Percentiles rank a stretch among this genome's conserved stretches.
phyloP scores from a whole-genome alignment of 2,329 filamentous ascomycete genomes.

The Hypomyces rosellus region DNA sequence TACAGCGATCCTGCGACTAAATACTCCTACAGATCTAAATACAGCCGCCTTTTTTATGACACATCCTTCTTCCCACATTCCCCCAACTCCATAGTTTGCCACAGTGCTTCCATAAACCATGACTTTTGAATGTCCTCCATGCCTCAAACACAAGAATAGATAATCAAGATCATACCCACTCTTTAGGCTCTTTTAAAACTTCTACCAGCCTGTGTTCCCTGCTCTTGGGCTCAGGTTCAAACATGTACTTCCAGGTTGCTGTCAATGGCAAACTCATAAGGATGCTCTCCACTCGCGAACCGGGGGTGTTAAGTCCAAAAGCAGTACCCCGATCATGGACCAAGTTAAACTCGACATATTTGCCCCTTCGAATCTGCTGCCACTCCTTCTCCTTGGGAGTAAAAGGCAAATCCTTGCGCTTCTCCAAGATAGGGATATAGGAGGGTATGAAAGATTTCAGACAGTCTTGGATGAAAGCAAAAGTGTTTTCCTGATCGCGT shows the following conservation, averaged over 20 bases:
- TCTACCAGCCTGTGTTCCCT: conserved; percentile 76
- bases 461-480: conserved; percentile 82
- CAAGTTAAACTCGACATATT: conserved; percentile 97
- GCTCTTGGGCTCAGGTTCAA: conserved; percentile 68
- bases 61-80: too few relatives aligned
- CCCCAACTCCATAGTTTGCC: too few relatives aligned
- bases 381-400: conserved; percentile 83
- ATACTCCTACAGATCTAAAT: too few relatives aligned
- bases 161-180: conserved; percentile 50
- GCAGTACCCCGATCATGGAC: conserved; percentile 93
- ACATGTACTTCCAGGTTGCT: conserved; percentile 94
- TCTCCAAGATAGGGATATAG: conserved; percentile 83
- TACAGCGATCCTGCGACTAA: too few relatives aligned
- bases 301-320: conserved; percentile 89
- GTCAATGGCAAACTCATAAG: conserved; percentile 94
- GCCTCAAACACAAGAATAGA: too few relatives aligned
- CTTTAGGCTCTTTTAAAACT: conserved; percentile 57
- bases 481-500: conserved; percentile 81
- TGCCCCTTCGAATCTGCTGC: conserved; percentile 91
- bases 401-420: conserved; percentile 86
- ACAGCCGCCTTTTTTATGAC: too few relatives aligned
- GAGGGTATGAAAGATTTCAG: conserved; percentile 82
- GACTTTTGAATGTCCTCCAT: too few relatives aligned
- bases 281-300: conserved; percentile 89
- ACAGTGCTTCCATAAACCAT: too few relatives aligned